phyloP scores from a whole-genome alignment of 1,284 basidiomycete species.

The Inonotus hispidus region DNA sequence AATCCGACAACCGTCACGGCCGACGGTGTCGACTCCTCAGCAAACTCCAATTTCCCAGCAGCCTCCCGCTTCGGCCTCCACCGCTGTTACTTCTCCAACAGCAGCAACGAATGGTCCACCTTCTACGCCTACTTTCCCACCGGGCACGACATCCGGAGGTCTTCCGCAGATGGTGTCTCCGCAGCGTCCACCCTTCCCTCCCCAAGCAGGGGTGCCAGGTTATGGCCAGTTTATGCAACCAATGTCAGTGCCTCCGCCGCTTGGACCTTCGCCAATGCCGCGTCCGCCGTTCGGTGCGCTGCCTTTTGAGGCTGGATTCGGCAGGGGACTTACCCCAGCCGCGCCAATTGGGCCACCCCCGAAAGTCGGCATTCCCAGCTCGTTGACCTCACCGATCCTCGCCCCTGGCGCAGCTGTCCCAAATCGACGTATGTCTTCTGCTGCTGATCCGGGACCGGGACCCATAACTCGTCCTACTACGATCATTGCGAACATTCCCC shows the following conservation, averaged over 20 bases:
- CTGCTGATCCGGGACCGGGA: conserved; percentile 37
- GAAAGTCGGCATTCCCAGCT: conserved; percentile 29
- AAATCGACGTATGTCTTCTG: conserved; percentile 30
- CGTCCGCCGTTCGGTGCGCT: conserved; percentile 37
- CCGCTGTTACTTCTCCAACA: conserved; percentile 7
- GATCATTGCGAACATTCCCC: conserved; percentile 45
- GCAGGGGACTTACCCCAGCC: conserved; percentile 34
- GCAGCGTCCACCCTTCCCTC: conserved; percentile 10
- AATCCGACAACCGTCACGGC: conserved; percentile 18
- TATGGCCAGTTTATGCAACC: conserved; percentile 37
- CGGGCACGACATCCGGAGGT: not conserved
- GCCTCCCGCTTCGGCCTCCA: conserved; percentile 7
- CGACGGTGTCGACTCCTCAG: conserved; percentile 13
- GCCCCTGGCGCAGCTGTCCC: conserved; percentile 21
- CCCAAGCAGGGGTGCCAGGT: conserved; percentile 30
- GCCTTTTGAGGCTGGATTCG: conserved; percentile 47
- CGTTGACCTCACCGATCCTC: conserved; percentile 32
- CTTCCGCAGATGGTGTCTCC: conserved; percentile 13
- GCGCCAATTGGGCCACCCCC: conserved; percentile 50
- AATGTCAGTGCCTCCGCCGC: conserved; percentile 34
- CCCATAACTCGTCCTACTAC: conserved; percentile 52
- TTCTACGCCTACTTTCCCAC: conserved; percentile 16
- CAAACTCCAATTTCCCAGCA: conserved; percentile 13
- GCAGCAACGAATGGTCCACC: conserved; percentile 9
- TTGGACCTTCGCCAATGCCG: conserved; percentile 50